phyloP scores from a whole-genome alignment of 2,329 filamentous ascomycete species.

The Lizonia empirigonia region DNA sequence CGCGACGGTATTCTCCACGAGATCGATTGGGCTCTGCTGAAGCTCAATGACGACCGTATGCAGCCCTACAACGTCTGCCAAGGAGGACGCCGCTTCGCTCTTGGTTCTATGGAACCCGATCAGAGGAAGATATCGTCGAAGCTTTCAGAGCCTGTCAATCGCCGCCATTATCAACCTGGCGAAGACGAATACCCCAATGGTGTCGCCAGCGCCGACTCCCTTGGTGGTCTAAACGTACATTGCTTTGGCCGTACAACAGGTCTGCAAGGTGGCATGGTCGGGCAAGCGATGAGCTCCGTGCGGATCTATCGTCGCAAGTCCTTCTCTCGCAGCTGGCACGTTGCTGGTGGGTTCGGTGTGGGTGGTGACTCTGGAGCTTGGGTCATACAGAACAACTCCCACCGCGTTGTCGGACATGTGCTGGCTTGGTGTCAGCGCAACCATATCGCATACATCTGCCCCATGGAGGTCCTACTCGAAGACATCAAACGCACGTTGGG shows the following conservation, averaged over 20 bases:
- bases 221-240: slow-evolving; percentile 80
- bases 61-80: slow-evolving; percentile 76
- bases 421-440: slow-evolving; percentile 84
- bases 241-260: slow-evolving; percentile 89
- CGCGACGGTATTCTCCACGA: slow-evolving; percentile 79
- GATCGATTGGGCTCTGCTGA: slow-evolving; percentile 93
- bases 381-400: slow-evolving; percentile 81
- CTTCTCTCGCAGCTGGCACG: slow-evolving; percentile 73
- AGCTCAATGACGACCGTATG: slow-evolving; percentile 72
- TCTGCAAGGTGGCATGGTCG: slow-evolving; percentile 76
- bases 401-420: slow-evolving; percentile 85
- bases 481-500: slow-evolving; percentile 83
- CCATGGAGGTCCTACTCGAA: slow-evolving; percentile 86
- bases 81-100: slow-evolving; percentile 51
- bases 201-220: slow-evolving; percentile 63
- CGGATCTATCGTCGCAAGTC: slow-evolving; percentile 85
- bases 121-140: slow-evolving; percentile 40
- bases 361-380: slow-evolving; percentile 93
- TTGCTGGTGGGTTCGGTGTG: slow-evolving; percentile 67
- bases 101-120: slow-evolving; percentile 30
- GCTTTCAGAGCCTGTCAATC: slow-evolving; percentile 44
- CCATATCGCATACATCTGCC: slow-evolving; percentile 86
- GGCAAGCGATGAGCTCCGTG: slow-evolving; percentile 78
- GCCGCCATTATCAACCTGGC: slow-evolving; percentile 42
- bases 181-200: slow-evolving; percentile 59